phyloP scores from a whole-genome alignment of 208 protist genomes.

The Wallacemonas sp. region DNA sequence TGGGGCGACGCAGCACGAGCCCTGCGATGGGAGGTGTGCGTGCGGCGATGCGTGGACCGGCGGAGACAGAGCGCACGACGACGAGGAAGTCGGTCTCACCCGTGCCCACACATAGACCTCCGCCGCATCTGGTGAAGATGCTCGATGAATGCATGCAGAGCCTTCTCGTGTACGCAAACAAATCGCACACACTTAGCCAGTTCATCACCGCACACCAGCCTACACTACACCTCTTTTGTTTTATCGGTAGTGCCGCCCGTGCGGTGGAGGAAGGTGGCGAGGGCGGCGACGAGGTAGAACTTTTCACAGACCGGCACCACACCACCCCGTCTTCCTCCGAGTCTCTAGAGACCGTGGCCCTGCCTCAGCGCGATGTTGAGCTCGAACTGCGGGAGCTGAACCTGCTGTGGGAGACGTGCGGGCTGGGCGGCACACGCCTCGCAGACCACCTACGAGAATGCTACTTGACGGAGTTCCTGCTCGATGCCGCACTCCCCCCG shows the following conservation, averaged over 20 bases:
- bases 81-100: constrained; percentile 29
- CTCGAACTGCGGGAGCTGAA: constrained; percentile 54
- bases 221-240: constrained; percentile 61
- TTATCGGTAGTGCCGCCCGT: constrained; percentile 61
- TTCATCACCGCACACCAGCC: constrained; percentile 46
- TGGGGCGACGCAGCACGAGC: constrained; percentile 14
- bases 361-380: constrained; percentile 44
- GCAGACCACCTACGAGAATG: constrained; percentile 55
- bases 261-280: constrained; percentile 40
- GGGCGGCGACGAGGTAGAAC: neutral
- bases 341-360: neutral
- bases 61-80: neutral
- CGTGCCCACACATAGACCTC: constrained; percentile 33
- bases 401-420: constrained; percentile 38
- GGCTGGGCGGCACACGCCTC: constrained; percentile 39
- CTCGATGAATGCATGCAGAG: constrained; percentile 70
- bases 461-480: constrained; percentile 81
- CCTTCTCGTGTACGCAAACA: constrained; percentile 84
- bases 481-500: constrained; percentile 87
- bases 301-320: neutral
- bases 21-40: constrained; percentile 4
- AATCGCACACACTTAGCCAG: constrained; percentile 55
- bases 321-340: neutral
- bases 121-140: constrained; percentile 31
- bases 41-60: neutral